phyloP scores from a whole-genome alignment of 2,329 filamentous ascomycete genomes.

The Phyllosticta citribraziliensis region DNA sequence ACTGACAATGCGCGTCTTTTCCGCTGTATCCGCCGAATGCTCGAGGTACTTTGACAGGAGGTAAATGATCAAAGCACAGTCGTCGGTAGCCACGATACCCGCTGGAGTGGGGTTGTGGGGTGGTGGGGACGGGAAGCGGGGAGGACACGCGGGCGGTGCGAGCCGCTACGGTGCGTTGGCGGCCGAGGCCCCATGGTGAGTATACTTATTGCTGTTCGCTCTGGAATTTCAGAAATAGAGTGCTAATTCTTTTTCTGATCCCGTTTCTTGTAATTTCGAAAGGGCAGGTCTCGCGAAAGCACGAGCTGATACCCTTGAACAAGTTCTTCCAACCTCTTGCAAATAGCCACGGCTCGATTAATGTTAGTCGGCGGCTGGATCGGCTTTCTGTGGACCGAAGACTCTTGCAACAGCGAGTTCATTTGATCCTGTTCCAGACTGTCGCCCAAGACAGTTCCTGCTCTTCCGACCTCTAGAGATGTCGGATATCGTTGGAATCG shows the following conservation, averaged over 20 bases:
- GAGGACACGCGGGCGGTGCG: slow-evolving; percentile 27
- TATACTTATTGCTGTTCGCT: not conserved
- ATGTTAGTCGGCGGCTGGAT: not conserved
- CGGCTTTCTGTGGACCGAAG: not conserved
- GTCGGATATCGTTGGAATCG: too few species aligned
- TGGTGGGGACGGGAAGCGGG: slow-evolving; percentile 29
- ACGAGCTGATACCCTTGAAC: too few species aligned
- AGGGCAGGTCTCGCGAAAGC: too few species aligned
- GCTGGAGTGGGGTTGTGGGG: slow-evolving; percentile 15
- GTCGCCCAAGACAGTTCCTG: too few species aligned
- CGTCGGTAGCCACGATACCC: not conserved
- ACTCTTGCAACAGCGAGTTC: not conserved
- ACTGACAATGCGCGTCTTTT: not conserved
- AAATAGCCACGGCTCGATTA: not conserved
- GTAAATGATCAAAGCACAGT: not conserved
- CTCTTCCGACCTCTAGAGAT: too few species aligned
- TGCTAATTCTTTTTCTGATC: not conserved
- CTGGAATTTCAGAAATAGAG: not conserved
- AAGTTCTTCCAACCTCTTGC: too few species aligned
- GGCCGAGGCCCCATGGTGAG: not conserved
- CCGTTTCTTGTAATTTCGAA: not conserved
- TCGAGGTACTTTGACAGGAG: not conserved
- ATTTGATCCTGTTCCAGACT: not conserved
- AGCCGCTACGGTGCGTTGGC: not conserved
- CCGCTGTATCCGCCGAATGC: not conserved